Base-by-base conservation (phyloP, 331 rosid genomes). In the Quercus phellos region DNA sequence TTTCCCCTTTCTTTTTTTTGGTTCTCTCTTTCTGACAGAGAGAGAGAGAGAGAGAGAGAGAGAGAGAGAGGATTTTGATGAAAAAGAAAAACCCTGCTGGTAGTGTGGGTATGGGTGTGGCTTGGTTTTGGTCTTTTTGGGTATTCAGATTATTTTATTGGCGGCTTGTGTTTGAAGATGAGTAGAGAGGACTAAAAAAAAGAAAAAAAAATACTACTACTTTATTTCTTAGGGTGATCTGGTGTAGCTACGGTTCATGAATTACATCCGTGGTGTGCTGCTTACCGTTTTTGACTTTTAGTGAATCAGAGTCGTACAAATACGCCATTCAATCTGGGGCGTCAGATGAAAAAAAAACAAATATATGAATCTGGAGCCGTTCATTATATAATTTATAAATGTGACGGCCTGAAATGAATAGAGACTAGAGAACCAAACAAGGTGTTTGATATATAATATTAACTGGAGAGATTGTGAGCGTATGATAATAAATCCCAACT, bases 281-380 rank as follows among this genome's bases (percentile, higher is more conserved):
- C 74, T 69, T 24, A 32, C 84, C 66, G 6, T 42, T 17, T 70
- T 19, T 51, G 60, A 70, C 74, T 74, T 18, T 6, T 22, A 10
- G 5, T 32, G 32, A 55, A 46, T 56, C 68, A 27, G 17, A 38
- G 7, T 7, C 35, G 1, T 7, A 26, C 26, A 55, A 59, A 68
- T 55, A 55, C 80, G 70, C 53, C 24, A 51, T 61, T 70, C 35
- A 16, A 14, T 70, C 61, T 30, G 51, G 75, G 12, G 46, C 46
- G 12, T 38, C 46, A 0, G 46, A 38, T 38, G 0, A 0, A 7
- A 38, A 38, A 1, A 35, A 38, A 35, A 38, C 12, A 38, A 7
- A 8, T 38, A 8, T 38, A 38, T 38, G 46, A 38, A 38, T 38
- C 46, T 38, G 46, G 46, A 38, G 77, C 85, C 79, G 83, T 81